Evolutionary conservation across 2,329 filamentous ascomycete species (phyloP), one percentile per base, ranked within the genome.

Genomic region (Fusarium solani-melongenae): DNA sequence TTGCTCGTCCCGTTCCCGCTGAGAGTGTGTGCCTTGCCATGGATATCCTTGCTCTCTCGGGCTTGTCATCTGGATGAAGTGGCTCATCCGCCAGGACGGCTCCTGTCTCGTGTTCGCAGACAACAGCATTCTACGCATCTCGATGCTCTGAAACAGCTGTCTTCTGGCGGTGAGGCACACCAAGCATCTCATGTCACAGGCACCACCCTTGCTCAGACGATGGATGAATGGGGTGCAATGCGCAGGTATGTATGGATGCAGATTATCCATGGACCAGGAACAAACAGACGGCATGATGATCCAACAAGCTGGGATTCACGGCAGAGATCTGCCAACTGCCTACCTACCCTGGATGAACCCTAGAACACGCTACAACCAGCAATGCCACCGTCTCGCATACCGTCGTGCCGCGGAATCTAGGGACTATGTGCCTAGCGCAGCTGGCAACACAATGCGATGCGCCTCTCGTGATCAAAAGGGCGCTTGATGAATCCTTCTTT

Each of bases 91-190:
- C 14, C 34, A n/a, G 51, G 51, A 44, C 39, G 17, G 14, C 14
- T 31, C 22, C 41, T 39, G 36, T 63, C 44, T 39, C 44, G 38
- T 60, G 57, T 31, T 31, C n/a, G 38, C 17, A 33, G 27, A 31
- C 27, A 29, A 61, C 46, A 62, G 51, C 51, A 41, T 24, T 53
- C 46, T 15, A 44, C 51, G 56, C 62, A 73, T 72, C 71, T 73
- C 64, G 71, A 72, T 66, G 64, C 62, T 27, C 55, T 74, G 71
- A 72, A 74, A 74, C 71, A 74, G 57, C 38, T 64, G 71, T 66
- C 49, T 69, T 70, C 62, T 74, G 34, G 71, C 71, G 71, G 71
- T 74, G 69, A 72, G 62, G 51, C 49, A 34, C 6, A 38, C 34
- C 49, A 63, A 29, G 44, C 31, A 62, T 53, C 15, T 36, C 20